Conservation (phyloP, 1,284 basidiomycete genomes). For the Melampsora americana region DNA sequence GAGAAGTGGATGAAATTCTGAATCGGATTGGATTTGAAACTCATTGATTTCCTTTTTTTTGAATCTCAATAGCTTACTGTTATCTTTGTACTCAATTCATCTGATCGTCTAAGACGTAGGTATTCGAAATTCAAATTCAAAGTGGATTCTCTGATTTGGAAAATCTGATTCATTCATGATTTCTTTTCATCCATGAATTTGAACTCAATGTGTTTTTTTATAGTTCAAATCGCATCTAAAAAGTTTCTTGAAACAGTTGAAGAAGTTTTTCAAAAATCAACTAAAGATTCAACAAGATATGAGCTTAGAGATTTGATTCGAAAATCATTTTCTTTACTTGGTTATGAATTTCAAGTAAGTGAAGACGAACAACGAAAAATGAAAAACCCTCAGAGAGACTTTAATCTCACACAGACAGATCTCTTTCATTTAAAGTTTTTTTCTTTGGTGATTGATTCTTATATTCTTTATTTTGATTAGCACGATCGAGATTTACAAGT, state of each 20-base stretch:
- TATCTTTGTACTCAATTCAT: conserved; percentile 34
- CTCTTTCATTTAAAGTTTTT: too few species aligned
- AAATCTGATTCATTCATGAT: too few species aligned
- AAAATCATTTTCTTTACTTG: conserved; percentile 24
- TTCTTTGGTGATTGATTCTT: conserved; percentile 79
- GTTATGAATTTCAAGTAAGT: conserved; percentile 34
- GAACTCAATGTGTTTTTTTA: too few species aligned
- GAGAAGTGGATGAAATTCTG: neutral
- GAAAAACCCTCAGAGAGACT: too few species aligned
- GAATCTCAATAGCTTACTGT: conserved; percentile 21
- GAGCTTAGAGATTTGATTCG: conserved; percentile 9
- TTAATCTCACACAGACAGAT: too few species aligned
- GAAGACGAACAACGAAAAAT: too few species aligned
- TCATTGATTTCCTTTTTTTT: neutral
- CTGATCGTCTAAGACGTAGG: conserved; percentile 35
- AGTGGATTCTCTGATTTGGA: neutral
- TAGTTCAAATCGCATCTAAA: conserved; percentile 26
- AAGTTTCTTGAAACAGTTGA: conserved; percentile 22
- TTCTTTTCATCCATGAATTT: too few species aligned
- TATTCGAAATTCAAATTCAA: neutral
- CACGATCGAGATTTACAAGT: conserved; percentile 9
- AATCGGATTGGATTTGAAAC: conserved; percentile 22
- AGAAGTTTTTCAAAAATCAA: conserved; percentile 22
- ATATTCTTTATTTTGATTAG: conserved; percentile 64
- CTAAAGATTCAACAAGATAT: neutral